phyloP scores from a whole-genome alignment of 2,329 filamentous ascomycete genomes.

The Alternaria sp. region DNA sequence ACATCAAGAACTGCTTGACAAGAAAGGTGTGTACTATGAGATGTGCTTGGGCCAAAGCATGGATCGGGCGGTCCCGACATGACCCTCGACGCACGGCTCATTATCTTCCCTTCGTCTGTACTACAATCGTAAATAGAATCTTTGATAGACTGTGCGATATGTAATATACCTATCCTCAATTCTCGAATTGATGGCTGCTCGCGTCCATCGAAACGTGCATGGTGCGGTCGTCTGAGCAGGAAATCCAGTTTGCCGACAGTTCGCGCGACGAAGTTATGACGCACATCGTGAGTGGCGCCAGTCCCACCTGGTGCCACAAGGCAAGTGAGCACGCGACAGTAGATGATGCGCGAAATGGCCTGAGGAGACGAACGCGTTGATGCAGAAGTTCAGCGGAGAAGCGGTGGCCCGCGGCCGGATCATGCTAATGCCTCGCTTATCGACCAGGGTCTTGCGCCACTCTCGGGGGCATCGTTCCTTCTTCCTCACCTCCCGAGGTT shows the following conservation, averaged over 20 bases:
- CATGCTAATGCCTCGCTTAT: conserved; percentile 6
- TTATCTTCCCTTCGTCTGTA: neutral
- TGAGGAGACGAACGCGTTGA: conserved; percentile 1
- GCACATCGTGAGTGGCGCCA: neutral
- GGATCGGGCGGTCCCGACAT: conserved; percentile 39
- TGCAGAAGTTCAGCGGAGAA: conserved; percentile 5
- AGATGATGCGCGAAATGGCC: neutral
- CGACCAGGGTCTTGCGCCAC: conserved; percentile 3
- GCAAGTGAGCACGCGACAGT: neutral
- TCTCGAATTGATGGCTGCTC: neutral
- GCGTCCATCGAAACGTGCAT: neutral
- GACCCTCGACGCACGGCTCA: neutral
- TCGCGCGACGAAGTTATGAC: neutral
- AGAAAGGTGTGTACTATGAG: conserved; percentile 51
- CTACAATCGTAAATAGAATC: neutral
- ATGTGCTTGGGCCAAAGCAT: conserved; percentile 54
- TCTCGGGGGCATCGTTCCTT: neutral
- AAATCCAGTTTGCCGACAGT: neutral
- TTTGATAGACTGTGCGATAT: neutral
- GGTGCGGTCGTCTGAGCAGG: neutral
- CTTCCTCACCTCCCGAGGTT: neutral
- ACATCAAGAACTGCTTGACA: conserved; percentile 49
- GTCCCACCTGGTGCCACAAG: neutral
- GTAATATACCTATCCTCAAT: neutral
- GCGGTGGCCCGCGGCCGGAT: conserved; percentile 3